A percentile compares a stretch with the other conserved stretches of the same genome.
These are phyloP conservation scores for Myxozyma nipponensis DNA, from an alignment of 805 yeast genomes.

Conservation along the genomic window DNA sequence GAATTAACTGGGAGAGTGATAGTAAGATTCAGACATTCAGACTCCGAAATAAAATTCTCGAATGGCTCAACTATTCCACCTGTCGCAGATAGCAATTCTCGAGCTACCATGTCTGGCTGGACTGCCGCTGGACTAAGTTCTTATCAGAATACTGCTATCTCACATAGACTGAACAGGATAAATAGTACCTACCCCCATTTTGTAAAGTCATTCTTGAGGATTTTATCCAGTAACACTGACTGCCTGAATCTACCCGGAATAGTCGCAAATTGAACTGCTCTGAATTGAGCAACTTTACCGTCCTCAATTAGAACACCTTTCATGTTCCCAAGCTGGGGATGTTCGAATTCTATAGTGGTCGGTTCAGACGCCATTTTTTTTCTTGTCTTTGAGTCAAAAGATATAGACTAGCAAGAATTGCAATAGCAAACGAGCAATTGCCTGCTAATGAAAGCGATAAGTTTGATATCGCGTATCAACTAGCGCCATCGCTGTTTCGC, in stretches of 20 bases:
- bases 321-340: constrained; percentile 8
- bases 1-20: constrained; percentile 8
- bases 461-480: no score
- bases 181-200: constrained; percentile 4
- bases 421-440: no score
- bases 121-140: background rate
- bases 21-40: constrained; percentile 15
- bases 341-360: constrained; percentile 1
- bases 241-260: constrained; percentile 15
- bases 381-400: no score
- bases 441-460: no score
- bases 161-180: background rate
- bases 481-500: no score
- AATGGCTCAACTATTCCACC: background rate
- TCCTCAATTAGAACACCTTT: constrained; percentile 6
- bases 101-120: background rate
- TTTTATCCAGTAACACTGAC: constrained; percentile 3
- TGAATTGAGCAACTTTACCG: constrained; percentile 11
- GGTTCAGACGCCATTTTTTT: background rate
- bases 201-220: constrained; percentile 10
- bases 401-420: no score
- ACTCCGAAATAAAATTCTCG: background rate
- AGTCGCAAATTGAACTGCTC: constrained; percentile 13
- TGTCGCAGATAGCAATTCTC: no score
- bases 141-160: no score